A percentile compares a stretch with the other conserved stretches of the same genome.
These are phyloP conservation scores for Podila epigama DNA, from an alignment of 192 early-diverging fungal species.

Conservation along the genomic window DNA sequence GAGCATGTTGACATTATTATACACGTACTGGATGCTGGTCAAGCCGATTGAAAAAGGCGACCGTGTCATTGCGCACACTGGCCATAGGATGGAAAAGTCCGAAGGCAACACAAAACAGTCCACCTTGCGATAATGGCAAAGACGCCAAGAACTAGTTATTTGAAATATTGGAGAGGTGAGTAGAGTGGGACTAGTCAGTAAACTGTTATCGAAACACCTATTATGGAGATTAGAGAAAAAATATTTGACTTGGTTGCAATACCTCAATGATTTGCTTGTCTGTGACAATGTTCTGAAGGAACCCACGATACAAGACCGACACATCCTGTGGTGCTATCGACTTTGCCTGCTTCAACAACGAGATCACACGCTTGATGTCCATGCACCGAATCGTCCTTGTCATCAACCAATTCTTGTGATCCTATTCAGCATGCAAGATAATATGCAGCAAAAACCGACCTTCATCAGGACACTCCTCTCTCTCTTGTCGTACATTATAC, in stretches of 20 bases:
- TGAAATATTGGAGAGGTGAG: background rate
- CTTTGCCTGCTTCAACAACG: conserved; percentile 56
- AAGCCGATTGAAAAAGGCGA: conserved; percentile 78
- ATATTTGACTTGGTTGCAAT: conserved; percentile 7
- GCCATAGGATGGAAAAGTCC: conserved; percentile 82
- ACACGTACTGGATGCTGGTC: conserved; percentile 66
- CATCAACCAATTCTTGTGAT: conserved; percentile 65
- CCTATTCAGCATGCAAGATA: conserved; percentile 46
- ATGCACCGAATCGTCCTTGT: conserved; percentile 66
- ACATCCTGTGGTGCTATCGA: conserved; percentile 68
- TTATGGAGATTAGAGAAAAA: background rate
- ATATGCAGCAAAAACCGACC: background rate
- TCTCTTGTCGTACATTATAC: background rate
- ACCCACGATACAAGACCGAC: conserved; percentile 70
- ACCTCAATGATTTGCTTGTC: conserved; percentile 85
- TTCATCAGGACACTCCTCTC: background rate
- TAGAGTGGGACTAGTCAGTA: background rate
- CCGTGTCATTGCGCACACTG: conserved; percentile 70
- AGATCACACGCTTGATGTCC: conserved; percentile 76
- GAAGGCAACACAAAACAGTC: conserved; percentile 78
- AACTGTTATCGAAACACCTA: background rate
- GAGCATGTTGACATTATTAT: too few species aligned
- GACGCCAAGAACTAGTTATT: conserved; percentile 69
- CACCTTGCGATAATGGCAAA: conserved; percentile 82
- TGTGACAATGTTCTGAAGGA: conserved; percentile 70